Evolutionary conservation across 2,329 filamentous ascomycete genomes (phyloP), one percentile per base, ranked within the genome.

Genomic region (Alternaria hordeiaustralica): DNA sequence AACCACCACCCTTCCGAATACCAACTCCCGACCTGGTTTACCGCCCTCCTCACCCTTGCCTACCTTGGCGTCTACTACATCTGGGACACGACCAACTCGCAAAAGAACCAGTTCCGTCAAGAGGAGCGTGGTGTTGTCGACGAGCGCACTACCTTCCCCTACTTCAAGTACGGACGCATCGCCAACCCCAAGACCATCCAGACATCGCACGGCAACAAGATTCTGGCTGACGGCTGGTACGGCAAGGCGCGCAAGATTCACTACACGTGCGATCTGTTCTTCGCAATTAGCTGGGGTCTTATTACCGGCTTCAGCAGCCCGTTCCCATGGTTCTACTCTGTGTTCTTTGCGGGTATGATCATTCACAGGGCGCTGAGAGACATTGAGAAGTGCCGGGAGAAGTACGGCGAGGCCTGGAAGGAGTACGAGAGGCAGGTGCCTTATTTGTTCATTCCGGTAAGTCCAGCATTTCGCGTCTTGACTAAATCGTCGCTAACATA

Each of bases 41-140:
- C 96, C 10, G 84, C 81, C 9, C 82, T 84, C 54, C 85, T 96
- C 55, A 95, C 88, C 75, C 77, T 85, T 47, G 84, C 85, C n/a
- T 96, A 97, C 78, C 83, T 96, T 50, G 90, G 92, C 77, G 89
- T 91, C 69, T 97, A 97, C 85, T 95, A 92, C 88, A 85, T 96
- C 60, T 97, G 94, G 93, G 94, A 97, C 77, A 96, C 93, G 46
- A 90, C 89, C 82, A 97, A 97, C 84, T 93, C 89, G 76, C 94
- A 97, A 82, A 97, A 97, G 88, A 97, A 97, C 83, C 90, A 92
- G 68, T 97, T 95, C 88, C 90, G 94, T 59, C 88, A 91, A 69
- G 86, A 89, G 81, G 92, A 96, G 82, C 88, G 90, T 64, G 93
- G 93, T 64, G 89, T 89, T 44, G 75, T 76, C 4, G 71, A 90